phyloP scores from a whole-genome alignment of 331 rosid species.

The Rosa hybrid region DNA sequence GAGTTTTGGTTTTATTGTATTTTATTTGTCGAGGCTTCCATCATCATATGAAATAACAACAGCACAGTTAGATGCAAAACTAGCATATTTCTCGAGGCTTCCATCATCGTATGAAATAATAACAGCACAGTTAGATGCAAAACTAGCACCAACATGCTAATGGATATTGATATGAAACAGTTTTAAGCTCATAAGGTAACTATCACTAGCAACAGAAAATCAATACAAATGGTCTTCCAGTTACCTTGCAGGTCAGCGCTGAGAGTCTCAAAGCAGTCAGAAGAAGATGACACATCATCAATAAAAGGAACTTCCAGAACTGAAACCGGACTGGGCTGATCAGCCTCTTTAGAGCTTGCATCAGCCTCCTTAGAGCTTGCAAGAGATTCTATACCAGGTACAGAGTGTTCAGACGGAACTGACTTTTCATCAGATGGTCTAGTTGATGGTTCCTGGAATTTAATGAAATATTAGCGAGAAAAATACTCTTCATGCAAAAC shows the following conservation, averaged over 20 bases:
- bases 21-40: neutral
- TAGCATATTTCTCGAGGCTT: neutral
- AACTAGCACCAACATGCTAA: neutral
- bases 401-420: constrained; percentile 36
- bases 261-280: constrained; percentile 89
- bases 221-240: constrained; percentile 21
- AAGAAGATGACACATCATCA: constrained; percentile 78
- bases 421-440: constrained; percentile 47
- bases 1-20: neutral
- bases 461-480: constrained; percentile 29
- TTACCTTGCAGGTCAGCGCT: constrained; percentile 88
- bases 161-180: neutral
- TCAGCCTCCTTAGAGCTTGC: constrained; percentile 75
- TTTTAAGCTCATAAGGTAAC: neutral
- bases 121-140: neutral
- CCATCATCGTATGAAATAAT: neutral
- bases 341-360: constrained; percentile 70
- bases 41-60: neutral
- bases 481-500: constrained; percentile 12
- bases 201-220: neutral
- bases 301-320: constrained; percentile 76
- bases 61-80: neutral
- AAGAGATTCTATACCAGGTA: constrained; percentile 51
- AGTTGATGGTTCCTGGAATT: constrained; percentile 56
- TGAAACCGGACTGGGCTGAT: constrained; percentile 97